Evolutionary conservation across 2,329 filamentous ascomycete species (phyloP).

Genomic region (Nothomitra cinnamomea): DNA sequence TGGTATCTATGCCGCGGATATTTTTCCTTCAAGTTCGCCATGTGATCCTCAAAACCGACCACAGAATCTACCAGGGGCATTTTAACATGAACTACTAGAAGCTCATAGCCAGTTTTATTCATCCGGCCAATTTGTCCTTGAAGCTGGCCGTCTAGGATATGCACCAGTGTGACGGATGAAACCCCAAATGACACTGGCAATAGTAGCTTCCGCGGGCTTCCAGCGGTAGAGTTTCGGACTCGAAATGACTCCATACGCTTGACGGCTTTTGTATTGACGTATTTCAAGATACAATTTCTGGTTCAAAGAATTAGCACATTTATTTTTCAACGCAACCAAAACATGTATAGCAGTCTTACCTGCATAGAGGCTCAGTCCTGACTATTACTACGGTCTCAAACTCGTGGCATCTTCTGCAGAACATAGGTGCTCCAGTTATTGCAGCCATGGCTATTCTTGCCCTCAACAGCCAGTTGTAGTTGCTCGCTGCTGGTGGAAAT

Average conservation of each 20-base stretch:
- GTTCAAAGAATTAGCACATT: constrained; percentile 1
- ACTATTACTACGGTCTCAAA: constrained; percentile 34
- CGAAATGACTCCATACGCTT: constrained; percentile 58
- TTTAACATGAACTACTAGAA: constrained; percentile 43
- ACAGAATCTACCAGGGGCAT: constrained; percentile 11
- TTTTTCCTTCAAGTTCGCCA: constrained; percentile 31
- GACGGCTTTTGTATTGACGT: constrained; percentile 60
- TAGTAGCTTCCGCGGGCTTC: constrained; percentile 39
- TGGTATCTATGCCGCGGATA: constrained; percentile 53
- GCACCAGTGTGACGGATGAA: constrained; percentile 61
- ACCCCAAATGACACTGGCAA: constrained; percentile 70
- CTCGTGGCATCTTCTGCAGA: constrained; percentile 40
- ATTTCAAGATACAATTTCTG: constrained; percentile 62
- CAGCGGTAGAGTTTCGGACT: constrained; percentile 28
- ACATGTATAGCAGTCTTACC: constrained; percentile 22
- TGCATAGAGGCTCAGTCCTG: constrained; percentile 42
- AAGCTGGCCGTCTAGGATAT: constrained; percentile 56
- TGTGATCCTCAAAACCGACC: constrained; percentile 13
- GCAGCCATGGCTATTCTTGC: not conserved
- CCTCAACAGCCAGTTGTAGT: no score
- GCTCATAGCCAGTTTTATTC: constrained; percentile 47
- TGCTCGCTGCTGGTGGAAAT: no score
- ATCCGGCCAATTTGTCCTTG: constrained; percentile 46
- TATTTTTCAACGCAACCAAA: not conserved
- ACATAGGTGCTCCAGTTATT: not conserved